Evolutionary conservation across 2,329 filamentous ascomycete species (phyloP).

Genomic region (Bipolaris zeicola): DNA sequence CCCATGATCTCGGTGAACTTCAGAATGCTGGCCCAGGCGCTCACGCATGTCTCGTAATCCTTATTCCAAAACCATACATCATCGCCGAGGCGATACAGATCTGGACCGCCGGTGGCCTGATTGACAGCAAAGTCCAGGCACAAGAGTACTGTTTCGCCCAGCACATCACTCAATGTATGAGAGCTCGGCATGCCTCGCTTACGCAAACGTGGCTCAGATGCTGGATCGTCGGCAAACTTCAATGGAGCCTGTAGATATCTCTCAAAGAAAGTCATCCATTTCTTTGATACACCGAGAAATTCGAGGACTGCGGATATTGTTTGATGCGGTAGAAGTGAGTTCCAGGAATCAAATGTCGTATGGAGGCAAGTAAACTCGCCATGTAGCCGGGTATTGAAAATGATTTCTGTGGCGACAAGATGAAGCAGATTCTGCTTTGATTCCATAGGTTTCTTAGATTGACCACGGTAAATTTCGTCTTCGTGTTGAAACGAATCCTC

Average conservation of each 20-base stretch:
- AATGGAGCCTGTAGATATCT: constrained; percentile 55
- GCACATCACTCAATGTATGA: constrained; percentile 54
- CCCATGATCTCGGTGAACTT: constrained; percentile 52
- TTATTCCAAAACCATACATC: constrained; percentile 57
- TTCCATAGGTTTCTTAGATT: constrained; percentile 36
- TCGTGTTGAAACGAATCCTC: constrained; percentile 1
- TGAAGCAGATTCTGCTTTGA: constrained; percentile 41
- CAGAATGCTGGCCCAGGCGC: constrained; percentile 54
- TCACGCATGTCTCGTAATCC: constrained; percentile 48
- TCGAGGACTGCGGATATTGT: constrained; percentile 52
- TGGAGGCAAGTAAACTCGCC: constrained; percentile 40
- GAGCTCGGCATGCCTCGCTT: constrained; percentile 55
- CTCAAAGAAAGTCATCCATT: constrained; percentile 54
- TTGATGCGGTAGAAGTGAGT: constrained; percentile 50
- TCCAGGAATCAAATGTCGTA: constrained; percentile 42
- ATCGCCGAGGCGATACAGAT: constrained; percentile 56
- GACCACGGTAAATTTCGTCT: neutral
- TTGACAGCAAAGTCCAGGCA: constrained; percentile 56
- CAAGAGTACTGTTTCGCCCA: constrained; percentile 56
- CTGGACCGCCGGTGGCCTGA: constrained; percentile 47
- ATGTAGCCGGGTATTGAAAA: constrained; percentile 39
- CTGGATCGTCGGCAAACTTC: constrained; percentile 49
- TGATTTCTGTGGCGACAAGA: constrained; percentile 37
- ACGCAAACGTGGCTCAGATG: constrained; percentile 46
- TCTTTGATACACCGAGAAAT: constrained; percentile 53